Percentiles rank a stretch among this genome's conserved stretches.
Evolutionary conservation across 2,329 filamentous ascomycete species (phyloP).

Genomic region (Beauveria caledonica): DNA sequence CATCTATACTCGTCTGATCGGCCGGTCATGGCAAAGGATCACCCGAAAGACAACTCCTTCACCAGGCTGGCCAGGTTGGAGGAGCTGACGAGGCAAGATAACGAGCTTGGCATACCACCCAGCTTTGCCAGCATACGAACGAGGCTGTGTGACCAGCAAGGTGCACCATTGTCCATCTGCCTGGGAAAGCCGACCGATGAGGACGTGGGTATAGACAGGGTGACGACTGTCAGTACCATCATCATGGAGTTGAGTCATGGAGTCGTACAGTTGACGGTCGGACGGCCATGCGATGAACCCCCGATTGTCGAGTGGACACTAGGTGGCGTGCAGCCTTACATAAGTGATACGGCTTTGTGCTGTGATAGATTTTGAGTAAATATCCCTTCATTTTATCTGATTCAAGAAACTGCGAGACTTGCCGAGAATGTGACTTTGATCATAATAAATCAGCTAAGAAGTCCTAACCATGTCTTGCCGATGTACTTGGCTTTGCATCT

Average conservation of each 20-base stretch:
- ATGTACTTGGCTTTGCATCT: no score
- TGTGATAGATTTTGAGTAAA: no score
- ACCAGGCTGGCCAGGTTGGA: not conserved
- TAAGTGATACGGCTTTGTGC: no score
- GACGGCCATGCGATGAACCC: not conserved
- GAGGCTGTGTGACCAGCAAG: not conserved
- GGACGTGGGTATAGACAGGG: not conserved
- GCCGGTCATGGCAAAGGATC: not conserved
- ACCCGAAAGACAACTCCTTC: not conserved
- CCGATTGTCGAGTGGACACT: not conserved
- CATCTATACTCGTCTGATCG: not conserved
- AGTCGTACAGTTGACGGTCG: not conserved
- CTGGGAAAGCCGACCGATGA: not conserved
- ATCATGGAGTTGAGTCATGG: not conserved
- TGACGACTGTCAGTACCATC: not conserved
- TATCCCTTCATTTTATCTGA: no score
- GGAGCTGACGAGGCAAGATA: not conserved
- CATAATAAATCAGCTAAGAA: no score
- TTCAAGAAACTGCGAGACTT: no score
- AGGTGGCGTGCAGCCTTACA: not conserved
- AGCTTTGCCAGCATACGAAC: not conserved
- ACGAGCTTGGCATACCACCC: not conserved
- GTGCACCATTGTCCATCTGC: not conserved
- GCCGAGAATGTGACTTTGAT: no score
- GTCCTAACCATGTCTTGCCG: no score